Evolutionary conservation across 139 green algal genomes (phyloP), one percentile per base, ranked within the genome.

Genomic region (Tetradesmus lagerheimii): DNA sequence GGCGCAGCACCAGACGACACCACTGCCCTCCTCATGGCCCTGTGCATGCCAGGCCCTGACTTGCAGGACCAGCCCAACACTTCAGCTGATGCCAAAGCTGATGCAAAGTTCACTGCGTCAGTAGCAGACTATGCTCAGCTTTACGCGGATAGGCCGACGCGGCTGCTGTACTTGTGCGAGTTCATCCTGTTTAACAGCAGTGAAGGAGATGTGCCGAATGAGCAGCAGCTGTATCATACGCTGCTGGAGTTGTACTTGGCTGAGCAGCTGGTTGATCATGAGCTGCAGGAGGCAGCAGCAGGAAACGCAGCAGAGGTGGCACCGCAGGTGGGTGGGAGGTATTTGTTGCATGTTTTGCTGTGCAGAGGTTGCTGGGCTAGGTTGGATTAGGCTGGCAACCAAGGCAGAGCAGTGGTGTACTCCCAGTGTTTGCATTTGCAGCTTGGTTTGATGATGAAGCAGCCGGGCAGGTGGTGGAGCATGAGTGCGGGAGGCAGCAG

Each of bases 181-280:
- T 98, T 96, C 82, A 95, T 99, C 15, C 92, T 99, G 50, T 96
- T 97, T 89, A 96, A 92, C 85, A 89, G 67, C 43, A 29, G n/a
- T 29, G 77, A 31, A 11, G 85, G 45, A 12, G 34, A 37, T 25
- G 35, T 50, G n/a, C 92, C 94, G 29, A 91, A 82, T 14, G 90
- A 96, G 84, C 87, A 90, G 38, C 79, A 94, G 84, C 93, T 98
- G 89, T 98, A 97, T 91, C 96, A 97, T 87, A 98, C 95, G 2
- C 92, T 98, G 81, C 93, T 98, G 90, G 94, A 99, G 94, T 92
- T 98, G 39, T 98, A 99, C 91, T 94, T 98, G 41, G 90, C 94
- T 12, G 90, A 93, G 4, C 41, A 89, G 12, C 78, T 94, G 89
- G 41, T 67, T 4, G 85, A 92, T 38, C 37, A 78, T 25, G 88